Percentiles rank a stretch among this genome's conserved stretches.
Conservation (phyloP, 306 rosid genomes). For the Cotoneaster glaucophyllus region DNA sequence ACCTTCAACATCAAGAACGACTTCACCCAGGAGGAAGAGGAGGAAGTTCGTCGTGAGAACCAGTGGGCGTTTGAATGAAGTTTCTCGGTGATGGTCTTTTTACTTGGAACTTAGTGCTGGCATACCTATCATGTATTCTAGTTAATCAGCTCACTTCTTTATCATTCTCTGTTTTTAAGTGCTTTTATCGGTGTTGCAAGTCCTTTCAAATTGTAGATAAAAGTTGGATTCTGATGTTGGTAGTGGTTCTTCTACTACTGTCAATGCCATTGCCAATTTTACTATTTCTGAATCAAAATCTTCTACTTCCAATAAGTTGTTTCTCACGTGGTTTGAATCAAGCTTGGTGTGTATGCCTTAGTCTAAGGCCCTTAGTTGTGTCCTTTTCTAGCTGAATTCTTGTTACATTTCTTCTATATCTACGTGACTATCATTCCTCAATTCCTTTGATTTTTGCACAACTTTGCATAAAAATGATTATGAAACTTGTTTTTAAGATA, state of each 20-base stretch:
- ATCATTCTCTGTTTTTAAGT: slow-evolving; percentile 18
- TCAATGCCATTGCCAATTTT: not conserved
- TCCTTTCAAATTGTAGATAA: slow-evolving; percentile 40
- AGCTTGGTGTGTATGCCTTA: too few relatives aligned
- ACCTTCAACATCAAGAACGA: slow-evolving; percentile 75
- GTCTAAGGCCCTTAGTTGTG: too few relatives aligned
- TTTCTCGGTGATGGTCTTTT: not conserved
- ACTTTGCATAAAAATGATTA: too few relatives aligned
- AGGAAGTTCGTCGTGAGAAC: slow-evolving; percentile 71
- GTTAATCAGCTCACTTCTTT: slow-evolving; percentile 10
- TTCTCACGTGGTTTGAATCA: too few relatives aligned
- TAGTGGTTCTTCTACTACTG: slow-evolving; percentile 9
- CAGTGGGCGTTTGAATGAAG: slow-evolving; percentile 80
- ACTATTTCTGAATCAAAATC: not conserved
- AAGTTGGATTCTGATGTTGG: slow-evolving; percentile 25
- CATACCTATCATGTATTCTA: slow-evolving; percentile 13
- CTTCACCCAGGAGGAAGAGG: slow-evolving; percentile 74
- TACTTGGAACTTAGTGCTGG: not conserved
- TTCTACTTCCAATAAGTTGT: not conserved
- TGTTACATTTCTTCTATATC: too few relatives aligned
- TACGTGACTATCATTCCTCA: too few relatives aligned
- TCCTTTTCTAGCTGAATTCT: too few relatives aligned
- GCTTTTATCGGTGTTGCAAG: slow-evolving; percentile 7
- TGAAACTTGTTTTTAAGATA: too few relatives aligned
- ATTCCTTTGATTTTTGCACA: too few relatives aligned